Evolutionary conservation across 164 flowering plant species (phyloP), one percentile per base, ranked within the genome.

Genomic region (Dillenia suffruticosa): DNA sequence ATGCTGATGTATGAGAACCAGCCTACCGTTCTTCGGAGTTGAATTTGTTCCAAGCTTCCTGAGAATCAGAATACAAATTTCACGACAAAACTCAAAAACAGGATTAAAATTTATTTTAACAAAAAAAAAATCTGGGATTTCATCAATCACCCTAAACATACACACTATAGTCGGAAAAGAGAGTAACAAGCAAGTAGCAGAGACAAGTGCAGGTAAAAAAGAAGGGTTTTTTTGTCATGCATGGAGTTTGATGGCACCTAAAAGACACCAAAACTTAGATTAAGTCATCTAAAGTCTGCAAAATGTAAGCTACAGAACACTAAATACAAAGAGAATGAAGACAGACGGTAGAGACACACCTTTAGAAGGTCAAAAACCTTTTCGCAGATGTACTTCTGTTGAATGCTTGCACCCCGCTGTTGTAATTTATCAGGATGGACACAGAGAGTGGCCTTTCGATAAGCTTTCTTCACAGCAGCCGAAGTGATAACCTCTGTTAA

Each of bases 401-500:
- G 92, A 67, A 87, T 79, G 79, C 74, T 87, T 15, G 97, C 96
- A 63, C 98, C 89, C 10, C 93, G 86, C 54, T 93, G 98, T 71
- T 90, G 98, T 66, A 93, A 70, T 76, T 90, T 90, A 72, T 93
- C 98, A 57, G 97, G 97, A 70, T 93, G 98, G 46, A 90, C 96
- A 71, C 76, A 85, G 5, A 90, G 90, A 60, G 96, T 83, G 66
- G 98, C 97, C 60, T 85, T 93, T 53, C 92, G 77, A 75, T 93
- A 93, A 56, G 96, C 94, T 71, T 82, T 90, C 74, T 87, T 93
- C 5, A 87, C 96, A 46, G 94, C 89, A 66, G 68, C 77, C 58
- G 85, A 74, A 43, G 96, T 76, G 65, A 93, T 73, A n/a, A 93
- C 82, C 16, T 90, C 96, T 15, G 94, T 90, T 45, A 93, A 68